Base-by-base conservation (phyloP, 2,329 filamentous ascomycete species). In the Trichoderma sp. region DNA sequence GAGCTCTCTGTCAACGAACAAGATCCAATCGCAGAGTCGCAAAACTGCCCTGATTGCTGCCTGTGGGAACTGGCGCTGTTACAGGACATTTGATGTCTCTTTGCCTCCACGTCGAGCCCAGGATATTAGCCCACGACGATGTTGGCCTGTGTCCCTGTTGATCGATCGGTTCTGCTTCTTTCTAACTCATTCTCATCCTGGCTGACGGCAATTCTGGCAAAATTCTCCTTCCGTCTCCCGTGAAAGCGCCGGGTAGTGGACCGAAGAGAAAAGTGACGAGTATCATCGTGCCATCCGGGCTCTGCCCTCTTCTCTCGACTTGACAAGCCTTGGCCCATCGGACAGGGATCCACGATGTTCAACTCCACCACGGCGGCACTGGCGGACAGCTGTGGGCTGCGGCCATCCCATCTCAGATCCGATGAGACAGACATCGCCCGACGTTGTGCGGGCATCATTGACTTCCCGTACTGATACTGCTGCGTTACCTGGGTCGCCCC, bases 401-500 rank as follows among this genome's bases (percentile, higher is more conserved):
- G 44, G 26, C 45, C 52, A 57, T 64, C 54, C 57, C 54, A 64
- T 64, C 54, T 64, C 54, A 64, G 61, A 64, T 56, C 54, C 52
- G 52, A 64, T 64, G 61, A 34, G 61, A 52, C 63, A 60, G 54
- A 65, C 41, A 54, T 47, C 60, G 60, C 60, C 60, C 60, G 60
- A 63, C 50, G 60, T 55, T 28, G 50, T 55, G 60, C 60, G 41
- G 50, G 26, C 60, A 63, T 63, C 60, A 63, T 63, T 39, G 60
- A 47, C 61, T 57, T 43, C 52, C 48, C 47, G 45, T 55, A 57
- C 60, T 24, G 3, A 2, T 24, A 24, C 21, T 24, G 21, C 21
- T 65, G 56, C 63, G 63, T 51, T 59, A 59, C 63, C 47, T 65
- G 63, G 55, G 59, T 65, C 47, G 41, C 55, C 63, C 57, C 63